These are phyloP conservation scores for Danielia oregonensis DNA, from an alignment of 805 yeast species.

Conservation along the genomic window DNA sequence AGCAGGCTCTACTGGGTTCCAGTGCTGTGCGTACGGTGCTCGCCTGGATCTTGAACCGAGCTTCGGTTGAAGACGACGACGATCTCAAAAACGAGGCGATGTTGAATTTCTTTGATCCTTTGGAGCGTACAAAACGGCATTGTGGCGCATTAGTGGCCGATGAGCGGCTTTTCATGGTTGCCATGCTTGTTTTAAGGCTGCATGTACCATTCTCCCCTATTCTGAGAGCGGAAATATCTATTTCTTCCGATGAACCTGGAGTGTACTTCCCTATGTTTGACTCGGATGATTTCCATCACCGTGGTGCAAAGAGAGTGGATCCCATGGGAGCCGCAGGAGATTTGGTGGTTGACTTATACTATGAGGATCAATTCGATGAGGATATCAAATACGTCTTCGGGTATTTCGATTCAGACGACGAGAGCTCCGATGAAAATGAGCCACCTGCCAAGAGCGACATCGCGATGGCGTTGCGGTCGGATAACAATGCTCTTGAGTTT, in stretches of 20 bases:
- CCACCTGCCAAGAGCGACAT: conserved; percentile 7
- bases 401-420: conserved; percentile 36
- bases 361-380: conserved; percentile 65
- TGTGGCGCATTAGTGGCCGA: conserved; percentile 60
- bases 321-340: conserved; percentile 23
- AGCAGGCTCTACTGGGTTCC: conserved; percentile 50
- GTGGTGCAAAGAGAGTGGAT: conserved; percentile 5
- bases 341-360: conserved; percentile 51
- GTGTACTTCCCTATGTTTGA: conserved; percentile 10
- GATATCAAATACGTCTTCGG: conserved; percentile 62
- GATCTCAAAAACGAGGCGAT: conserved; percentile 61
- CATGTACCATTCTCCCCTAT: conserved; percentile 17
- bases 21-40: conserved; percentile 59
- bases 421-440: conserved; percentile 5
- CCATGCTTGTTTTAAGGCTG: conserved; percentile 35
- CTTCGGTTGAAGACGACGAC: conserved; percentile 32
- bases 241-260: not conserved
- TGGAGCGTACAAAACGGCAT: conserved; percentile 53
- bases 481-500: conserved; percentile 37
- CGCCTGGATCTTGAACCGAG: conserved; percentile 57
- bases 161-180: conserved; percentile 54
- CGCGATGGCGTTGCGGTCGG: conserved; percentile 19
- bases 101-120: conserved; percentile 60
- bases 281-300: conserved; percentile 7
- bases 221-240: conserved; percentile 2